phyloP scores from a whole-genome alignment of 2,329 filamentous ascomycete species.

The Corinectria fuckeliana region DNA sequence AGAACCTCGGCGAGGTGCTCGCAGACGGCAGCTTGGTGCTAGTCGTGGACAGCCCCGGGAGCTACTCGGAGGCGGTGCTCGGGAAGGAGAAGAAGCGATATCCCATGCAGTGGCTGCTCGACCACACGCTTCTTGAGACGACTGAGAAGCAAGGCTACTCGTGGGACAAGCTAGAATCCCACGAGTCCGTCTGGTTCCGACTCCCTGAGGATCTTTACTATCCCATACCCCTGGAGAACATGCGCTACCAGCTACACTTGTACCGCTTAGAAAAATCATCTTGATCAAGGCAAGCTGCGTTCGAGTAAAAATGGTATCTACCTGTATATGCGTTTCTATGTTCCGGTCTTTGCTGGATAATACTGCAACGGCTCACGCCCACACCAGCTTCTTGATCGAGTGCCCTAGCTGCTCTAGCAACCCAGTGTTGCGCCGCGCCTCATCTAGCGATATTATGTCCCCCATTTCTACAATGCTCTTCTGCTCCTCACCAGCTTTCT shows the following conservation, averaged over 20 bases:
- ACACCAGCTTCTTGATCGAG: slow-evolving; percentile 91
- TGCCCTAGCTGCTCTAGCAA: slow-evolving; percentile 87
- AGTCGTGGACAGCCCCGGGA: slow-evolving; percentile 91
- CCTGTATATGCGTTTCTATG: slow-evolving; percentile 21
- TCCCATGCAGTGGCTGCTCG: slow-evolving; percentile 92
- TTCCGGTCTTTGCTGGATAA: slow-evolving; percentile 12
- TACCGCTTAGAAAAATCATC: slow-evolving; percentile 57
- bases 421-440: slow-evolving; percentile 87
- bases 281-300: slow-evolving; percentile 20
- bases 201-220: slow-evolving; percentile 72
- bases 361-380: slow-evolving; percentile 58
- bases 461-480: slow-evolving; percentile 60
- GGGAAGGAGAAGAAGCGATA: slow-evolving; percentile 71
- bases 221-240: slow-evolving; percentile 87
- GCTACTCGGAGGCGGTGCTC: slow-evolving; percentile 83
- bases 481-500: slow-evolving; percentile 49
- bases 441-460: slow-evolving; percentile 82
- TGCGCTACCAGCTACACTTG: slow-evolving; percentile 92
- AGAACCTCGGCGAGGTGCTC: slow-evolving; percentile 67
- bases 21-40: slow-evolving; percentile 71
- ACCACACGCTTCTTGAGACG: slow-evolving; percentile 73
- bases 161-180: slow-evolving; percentile 78
- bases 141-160: slow-evolving; percentile 44
- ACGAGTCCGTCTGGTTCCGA: slow-evolving; percentile 88
- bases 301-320: slow-evolving; percentile 28